phyloP scores from a whole-genome alignment of 192 early-diverging fungal species.

The Phlyctochytrium bullatum region DNA sequence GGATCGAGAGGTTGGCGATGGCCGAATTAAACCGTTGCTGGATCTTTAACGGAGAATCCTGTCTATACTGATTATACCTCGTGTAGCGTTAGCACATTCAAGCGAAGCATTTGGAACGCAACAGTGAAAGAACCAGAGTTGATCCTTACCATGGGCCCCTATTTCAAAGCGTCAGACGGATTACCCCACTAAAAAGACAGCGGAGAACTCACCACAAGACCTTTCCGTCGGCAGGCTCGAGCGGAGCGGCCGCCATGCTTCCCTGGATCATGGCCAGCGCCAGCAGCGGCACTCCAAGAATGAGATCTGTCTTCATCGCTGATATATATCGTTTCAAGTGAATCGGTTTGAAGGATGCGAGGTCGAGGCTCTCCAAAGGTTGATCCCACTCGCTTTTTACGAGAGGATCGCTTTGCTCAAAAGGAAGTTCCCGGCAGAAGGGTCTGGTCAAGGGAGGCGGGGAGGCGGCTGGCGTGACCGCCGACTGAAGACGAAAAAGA shows the following conservation, averaged over 20 bases:
- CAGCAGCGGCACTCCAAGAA: too few relatives aligned
- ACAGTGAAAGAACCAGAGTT: neutral
- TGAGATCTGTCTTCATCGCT: too few relatives aligned
- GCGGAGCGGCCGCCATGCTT: neutral
- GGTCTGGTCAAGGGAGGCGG: too few relatives aligned
- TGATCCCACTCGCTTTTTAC: too few relatives aligned
- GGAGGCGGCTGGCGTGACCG: too few relatives aligned
- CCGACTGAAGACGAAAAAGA: too few relatives aligned
- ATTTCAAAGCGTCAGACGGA: neutral
- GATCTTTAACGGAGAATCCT: neutral
- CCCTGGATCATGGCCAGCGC: too few relatives aligned
- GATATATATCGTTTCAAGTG: too few relatives aligned
- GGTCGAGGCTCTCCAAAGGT: too few relatives aligned
- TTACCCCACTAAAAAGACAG: neutral
- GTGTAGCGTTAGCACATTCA: neutral
- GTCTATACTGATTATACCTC: neutral
- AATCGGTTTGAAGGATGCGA: too few relatives aligned
- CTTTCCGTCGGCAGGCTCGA: neutral
- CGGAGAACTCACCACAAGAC: slow-evolving; percentile 2
- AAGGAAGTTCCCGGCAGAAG: too few relatives aligned
- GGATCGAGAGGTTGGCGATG: neutral
- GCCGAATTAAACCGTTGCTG: neutral
- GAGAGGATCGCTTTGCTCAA: too few relatives aligned
- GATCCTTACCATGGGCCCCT: slow-evolving; percentile 2
- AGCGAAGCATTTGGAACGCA: neutral